Evolutionary conservation across 441 rosid genomes (phyloP), one percentile per base, ranked within the genome.

Genomic region (Caryocar brasiliense): DNA sequence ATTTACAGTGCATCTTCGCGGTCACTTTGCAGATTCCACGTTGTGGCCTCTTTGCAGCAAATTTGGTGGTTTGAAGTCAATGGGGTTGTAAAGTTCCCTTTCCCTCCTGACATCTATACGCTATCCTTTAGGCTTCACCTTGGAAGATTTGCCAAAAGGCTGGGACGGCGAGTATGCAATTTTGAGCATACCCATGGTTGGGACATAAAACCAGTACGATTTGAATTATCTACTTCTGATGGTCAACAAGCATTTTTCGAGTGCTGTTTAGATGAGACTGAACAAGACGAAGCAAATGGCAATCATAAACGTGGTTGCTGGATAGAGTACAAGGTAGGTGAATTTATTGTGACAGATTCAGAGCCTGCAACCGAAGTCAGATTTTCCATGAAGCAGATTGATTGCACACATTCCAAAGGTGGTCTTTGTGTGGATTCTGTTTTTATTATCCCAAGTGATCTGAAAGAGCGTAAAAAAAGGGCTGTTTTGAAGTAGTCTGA

Each of bases 61-160:
- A 78, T 86, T 60, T 86, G 97, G 95, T 89, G 95, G 97, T 89
- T 88, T 43, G 95, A 85, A 74, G 86, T 81, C 6, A 95, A 80
- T 55, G 96, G 95, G 46, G 57, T 56, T 14, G 76, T 85, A 58
- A 80, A 62, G 56, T 80, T 80, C 60, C 77, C 75, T 42, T 65
- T 83, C 29, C 87, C 85, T 20, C 67, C 87, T 49, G 85, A 74
- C 66, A 38, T 64, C 36, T 85, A 82, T 59, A 78, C 80, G 12
- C 39, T 85, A 7, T 75, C 78, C 41, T 77, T 80, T 65, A 80
- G 85, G 70, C 80, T 85, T 56, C 96, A 82, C 59, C 83, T 85
- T 6, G 94, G 96, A 28, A 81, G 71, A 68, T 77, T 74, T 67
- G 50, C 82, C 17, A 80, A 77, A 58, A 77, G 85, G 72, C 50